Conservation (phyloP, 2,329 filamentous ascomycete species). For the Diaporthe ilicicola region DNA sequence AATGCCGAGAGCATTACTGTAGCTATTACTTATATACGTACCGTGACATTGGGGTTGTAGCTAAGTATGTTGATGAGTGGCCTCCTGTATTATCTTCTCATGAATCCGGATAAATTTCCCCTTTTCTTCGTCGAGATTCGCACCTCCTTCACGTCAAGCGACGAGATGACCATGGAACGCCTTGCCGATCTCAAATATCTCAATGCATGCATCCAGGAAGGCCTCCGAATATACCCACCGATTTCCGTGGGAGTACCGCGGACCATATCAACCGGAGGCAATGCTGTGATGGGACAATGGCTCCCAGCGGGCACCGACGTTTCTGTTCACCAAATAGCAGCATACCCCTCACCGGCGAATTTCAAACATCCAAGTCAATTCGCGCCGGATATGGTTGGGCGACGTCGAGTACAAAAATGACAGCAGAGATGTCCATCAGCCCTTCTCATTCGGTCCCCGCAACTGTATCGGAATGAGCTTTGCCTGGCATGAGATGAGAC, state of each 20-base stretch:
- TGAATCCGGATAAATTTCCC: neutral
- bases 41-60: no score
- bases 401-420: neutral
- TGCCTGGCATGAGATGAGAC: slow-evolving; percentile 19
- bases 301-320: slow-evolving; percentile 48
- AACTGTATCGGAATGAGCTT: slow-evolving; percentile 13
- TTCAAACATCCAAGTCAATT: neutral
- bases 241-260: slow-evolving; percentile 40
- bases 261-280: slow-evolving; percentile 40
- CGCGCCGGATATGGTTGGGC: slow-evolving; percentile 12
- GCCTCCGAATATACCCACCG: slow-evolving; percentile 46
- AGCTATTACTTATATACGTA: no score
- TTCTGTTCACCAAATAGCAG: slow-evolving; percentile 52
- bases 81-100: neutral
- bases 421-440: slow-evolving; percentile 1
- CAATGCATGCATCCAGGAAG: slow-evolving; percentile 42
- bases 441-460: slow-evolving; percentile 16
- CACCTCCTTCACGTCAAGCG: neutral
- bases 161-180: slow-evolving; percentile 40
- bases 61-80: slow-evolving; percentile 4
- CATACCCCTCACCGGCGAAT: slow-evolving; percentile 47
- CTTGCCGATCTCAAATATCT: slow-evolving; percentile 37
- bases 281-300: slow-evolving; percentile 40
- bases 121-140: neutral
- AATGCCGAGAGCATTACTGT: no score